These are phyloP conservation scores for Didymella glomerata DNA, from an alignment of 2,329 filamentous ascomycete species.

Conservation along the genomic window DNA sequence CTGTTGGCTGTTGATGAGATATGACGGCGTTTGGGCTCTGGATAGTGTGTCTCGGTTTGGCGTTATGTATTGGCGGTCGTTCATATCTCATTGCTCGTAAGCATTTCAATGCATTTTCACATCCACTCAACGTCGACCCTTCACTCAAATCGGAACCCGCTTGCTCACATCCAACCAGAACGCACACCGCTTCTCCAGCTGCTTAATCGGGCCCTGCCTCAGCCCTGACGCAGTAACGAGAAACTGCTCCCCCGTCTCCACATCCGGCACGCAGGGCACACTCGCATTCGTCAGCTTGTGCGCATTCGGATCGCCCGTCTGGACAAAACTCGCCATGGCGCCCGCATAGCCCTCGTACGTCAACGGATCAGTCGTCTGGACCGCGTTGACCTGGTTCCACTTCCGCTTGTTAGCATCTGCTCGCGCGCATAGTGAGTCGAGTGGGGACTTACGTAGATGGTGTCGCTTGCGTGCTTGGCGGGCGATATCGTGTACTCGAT, in stretches of 20 bases:
- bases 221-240: constrained; percentile 60
- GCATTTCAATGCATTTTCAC: not conserved
- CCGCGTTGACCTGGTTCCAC: constrained; percentile 65
- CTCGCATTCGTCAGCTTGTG: constrained; percentile 61
- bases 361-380: constrained; percentile 62
- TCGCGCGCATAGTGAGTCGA: too few relatives aligned
- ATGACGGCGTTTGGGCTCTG: constrained; percentile 16
- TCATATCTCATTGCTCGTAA: not conserved
- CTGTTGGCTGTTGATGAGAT: constrained; percentile 2
- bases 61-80: not conserved
- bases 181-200: constrained; percentile 59
- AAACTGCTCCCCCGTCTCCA: constrained; percentile 59
- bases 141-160: constrained; percentile 55
- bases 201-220: constrained; percentile 47
- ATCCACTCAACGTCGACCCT: not conserved
- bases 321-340: constrained; percentile 68
- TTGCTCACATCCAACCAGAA: constrained; percentile 62
- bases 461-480: constrained; percentile 67
- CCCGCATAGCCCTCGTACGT: constrained; percentile 67
- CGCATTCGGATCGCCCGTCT: constrained; percentile 66
- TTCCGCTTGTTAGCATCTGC: constrained; percentile 25
- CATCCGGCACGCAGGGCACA: constrained; percentile 57
- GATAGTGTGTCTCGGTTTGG: not conserved
- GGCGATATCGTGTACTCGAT: constrained; percentile 68
- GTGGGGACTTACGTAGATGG: constrained; percentile 61